Percentiles rank a stretch among this genome's conserved stretches.
Conservation (phyloP, 2,329 filamentous ascomycete species). For the Bipolaris cookei region DNA sequence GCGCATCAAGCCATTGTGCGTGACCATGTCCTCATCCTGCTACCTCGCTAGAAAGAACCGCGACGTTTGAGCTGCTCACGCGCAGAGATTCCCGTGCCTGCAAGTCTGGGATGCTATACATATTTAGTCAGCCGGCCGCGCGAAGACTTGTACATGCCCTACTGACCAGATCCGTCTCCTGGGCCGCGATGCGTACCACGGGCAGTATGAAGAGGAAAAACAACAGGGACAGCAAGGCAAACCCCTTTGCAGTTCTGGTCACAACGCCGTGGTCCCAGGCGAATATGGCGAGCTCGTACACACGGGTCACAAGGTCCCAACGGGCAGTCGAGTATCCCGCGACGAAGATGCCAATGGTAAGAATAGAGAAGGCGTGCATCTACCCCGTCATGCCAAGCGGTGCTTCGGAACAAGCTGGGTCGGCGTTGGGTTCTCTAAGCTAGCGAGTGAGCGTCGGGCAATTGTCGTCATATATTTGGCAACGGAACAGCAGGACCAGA, state of each 20-base stretch:
- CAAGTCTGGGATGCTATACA: constrained; percentile 77
- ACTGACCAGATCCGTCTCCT: constrained; percentile 80
- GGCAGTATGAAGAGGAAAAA: constrained; percentile 87
- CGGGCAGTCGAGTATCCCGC: constrained; percentile 99
- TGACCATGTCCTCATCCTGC: constrained; percentile 67
- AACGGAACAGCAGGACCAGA: constrained; percentile 9
- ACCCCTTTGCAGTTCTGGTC: constrained; percentile 83
- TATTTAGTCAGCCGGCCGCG: constrained; percentile 15
- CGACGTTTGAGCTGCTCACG: constrained; percentile 92
- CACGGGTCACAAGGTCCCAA: constrained; percentile 95
- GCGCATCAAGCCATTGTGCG: constrained; percentile 86
- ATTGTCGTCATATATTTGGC: not conserved
- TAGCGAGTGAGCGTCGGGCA: not conserved
- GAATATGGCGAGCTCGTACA: constrained; percentile 96
- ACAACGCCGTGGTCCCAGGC: constrained; percentile 99
- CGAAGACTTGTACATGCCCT: not conserved
- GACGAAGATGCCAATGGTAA: constrained; percentile 97
- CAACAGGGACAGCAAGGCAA: constrained; percentile 78
- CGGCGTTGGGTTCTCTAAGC: not conserved
- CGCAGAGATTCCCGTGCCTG: constrained; percentile 83
- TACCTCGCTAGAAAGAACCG: constrained; percentile 79
- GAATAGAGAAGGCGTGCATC: constrained; percentile 98
- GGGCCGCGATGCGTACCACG: constrained; percentile 78
- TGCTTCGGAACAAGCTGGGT: not conserved
- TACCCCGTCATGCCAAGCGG: constrained; percentile 48